phyloP scores from a whole-genome alignment of 306 rosid species.

The Begonia peltatifolia region DNA sequence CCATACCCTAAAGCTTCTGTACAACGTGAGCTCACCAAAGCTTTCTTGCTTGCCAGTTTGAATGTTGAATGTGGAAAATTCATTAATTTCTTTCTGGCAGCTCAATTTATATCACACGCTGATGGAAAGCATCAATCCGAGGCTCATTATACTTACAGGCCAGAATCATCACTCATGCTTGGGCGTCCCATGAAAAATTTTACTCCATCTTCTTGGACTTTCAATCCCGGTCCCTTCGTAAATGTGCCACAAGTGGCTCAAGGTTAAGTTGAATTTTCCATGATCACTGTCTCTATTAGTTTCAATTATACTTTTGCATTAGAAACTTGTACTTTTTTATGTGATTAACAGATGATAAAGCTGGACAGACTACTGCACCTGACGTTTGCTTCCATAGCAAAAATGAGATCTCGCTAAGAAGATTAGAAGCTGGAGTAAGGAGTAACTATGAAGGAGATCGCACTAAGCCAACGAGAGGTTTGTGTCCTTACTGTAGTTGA shows the following conservation, averaged over 20 bases:
- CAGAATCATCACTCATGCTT: slow-evolving; percentile 50
- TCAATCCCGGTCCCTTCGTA: slow-evolving; percentile 27
- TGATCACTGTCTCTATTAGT: neutral
- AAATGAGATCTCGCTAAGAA: slow-evolving; percentile 42
- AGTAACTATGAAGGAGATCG: slow-evolving; percentile 16
- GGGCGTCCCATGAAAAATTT: slow-evolving; percentile 38
- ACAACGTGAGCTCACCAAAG: slow-evolving; percentile 26
- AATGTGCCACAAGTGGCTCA: slow-evolving; percentile 29
- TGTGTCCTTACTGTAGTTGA: neutral
- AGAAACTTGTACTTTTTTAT: neutral
- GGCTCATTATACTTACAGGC: slow-evolving; percentile 30
- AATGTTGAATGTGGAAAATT: slow-evolving; percentile 2
- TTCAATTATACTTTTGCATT: neutral
- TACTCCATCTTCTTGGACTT: slow-evolving; percentile 56
- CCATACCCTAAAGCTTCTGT: slow-evolving; percentile 96
- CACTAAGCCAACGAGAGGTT: slow-evolving; percentile 42
- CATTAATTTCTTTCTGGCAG: slow-evolving; percentile 20
- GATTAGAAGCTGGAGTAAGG: slow-evolving; percentile 25
- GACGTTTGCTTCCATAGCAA: slow-evolving; percentile 52
- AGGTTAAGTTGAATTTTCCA: slow-evolving; percentile 30
- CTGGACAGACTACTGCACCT: slow-evolving; percentile 26
- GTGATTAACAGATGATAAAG: slow-evolving; percentile 34
- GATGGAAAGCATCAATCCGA: slow-evolving; percentile 43
- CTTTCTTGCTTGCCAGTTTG: slow-evolving; percentile 1
- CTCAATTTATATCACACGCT: slow-evolving; percentile 31